Evolutionary conservation across 139 green algal species (phyloP).

Genomic region (Tetradesmus obliquus): DNA sequence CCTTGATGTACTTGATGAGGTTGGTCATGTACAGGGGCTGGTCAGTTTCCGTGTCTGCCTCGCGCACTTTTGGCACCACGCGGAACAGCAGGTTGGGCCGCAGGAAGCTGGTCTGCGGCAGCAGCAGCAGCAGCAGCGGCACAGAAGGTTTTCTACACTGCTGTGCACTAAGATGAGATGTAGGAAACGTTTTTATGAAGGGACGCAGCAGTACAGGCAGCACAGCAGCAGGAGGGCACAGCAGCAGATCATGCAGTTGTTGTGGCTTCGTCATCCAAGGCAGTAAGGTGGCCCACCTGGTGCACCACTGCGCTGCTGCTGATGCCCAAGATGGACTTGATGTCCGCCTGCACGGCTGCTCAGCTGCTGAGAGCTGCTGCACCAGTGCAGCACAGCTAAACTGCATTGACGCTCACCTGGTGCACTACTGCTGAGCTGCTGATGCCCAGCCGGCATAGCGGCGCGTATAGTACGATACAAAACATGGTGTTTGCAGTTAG

Average conservation of each 20-base stretch:
- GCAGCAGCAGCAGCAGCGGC: not conserved
- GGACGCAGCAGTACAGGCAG: too few relatives aligned
- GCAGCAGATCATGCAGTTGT: too few relatives aligned
- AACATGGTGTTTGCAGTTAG: too few relatives aligned
- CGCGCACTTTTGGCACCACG: constrained; percentile 71
- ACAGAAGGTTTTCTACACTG: not conserved
- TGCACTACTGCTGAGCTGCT: not conserved
- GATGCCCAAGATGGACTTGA: constrained; percentile 33
- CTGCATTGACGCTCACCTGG: not conserved
- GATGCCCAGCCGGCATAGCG: constrained; percentile 7
- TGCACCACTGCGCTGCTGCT: not conserved
- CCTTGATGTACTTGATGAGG: constrained; percentile 40
- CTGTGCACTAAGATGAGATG: too few relatives aligned
- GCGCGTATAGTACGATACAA: too few relatives aligned
- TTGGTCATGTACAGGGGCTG: constrained; percentile 49
- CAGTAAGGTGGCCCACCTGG: not conserved
- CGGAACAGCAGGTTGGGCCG: constrained; percentile 83
- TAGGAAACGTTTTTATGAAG: too few relatives aligned
- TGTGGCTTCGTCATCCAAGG: too few relatives aligned
- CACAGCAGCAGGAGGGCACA: too few relatives aligned
- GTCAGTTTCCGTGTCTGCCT: constrained; percentile 53
- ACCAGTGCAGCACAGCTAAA: too few relatives aligned
- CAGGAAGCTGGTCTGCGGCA: constrained; percentile 84
- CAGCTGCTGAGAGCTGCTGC: too few relatives aligned
- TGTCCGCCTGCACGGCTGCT: constrained; percentile 25